These are phyloP conservation scores for Apiospora kogelbergensis DNA, from an alignment of 2,329 filamentous ascomycete genomes.

Conservation along the genomic window DNA sequence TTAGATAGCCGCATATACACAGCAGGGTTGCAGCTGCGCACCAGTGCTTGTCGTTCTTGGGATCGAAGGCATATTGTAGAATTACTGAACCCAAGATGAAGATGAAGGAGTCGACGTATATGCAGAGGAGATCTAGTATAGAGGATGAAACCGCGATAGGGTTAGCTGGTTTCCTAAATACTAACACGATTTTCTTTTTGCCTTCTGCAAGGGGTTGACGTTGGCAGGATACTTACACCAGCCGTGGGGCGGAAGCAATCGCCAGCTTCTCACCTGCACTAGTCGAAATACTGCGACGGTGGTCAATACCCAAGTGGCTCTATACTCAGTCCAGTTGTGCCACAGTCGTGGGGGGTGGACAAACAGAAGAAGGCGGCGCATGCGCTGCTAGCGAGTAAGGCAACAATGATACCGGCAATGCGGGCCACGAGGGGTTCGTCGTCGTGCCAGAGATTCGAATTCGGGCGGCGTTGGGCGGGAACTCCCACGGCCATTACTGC, in stretches of 20 bases:
- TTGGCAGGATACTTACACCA: background rate
- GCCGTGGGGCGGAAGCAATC: background rate
- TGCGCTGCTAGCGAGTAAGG: background rate
- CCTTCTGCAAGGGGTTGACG: no score
- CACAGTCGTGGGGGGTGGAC: background rate
- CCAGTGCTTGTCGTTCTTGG: background rate
- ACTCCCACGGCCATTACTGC: background rate
- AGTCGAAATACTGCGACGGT: background rate
- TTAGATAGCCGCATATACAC: background rate
- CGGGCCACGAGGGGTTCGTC: background rate
- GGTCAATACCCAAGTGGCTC: background rate
- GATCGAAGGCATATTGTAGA: background rate
- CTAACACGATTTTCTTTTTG: no score
- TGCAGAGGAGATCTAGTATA: background rate
- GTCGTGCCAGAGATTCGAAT: background rate
- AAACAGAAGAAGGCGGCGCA: background rate
- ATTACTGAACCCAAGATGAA: background rate
- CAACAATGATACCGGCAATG: background rate
- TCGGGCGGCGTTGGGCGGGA: background rate
- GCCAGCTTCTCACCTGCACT: background rate
- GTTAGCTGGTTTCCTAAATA: background rate
- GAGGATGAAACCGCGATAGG: no score
- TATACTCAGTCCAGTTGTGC: no score
- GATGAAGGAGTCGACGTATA: slow-evolving; percentile 2
- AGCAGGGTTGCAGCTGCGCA: background rate